phyloP scores from a whole-genome alignment of 2,329 filamentous ascomycete genomes.

The Ophiostoma sp. region DNA sequence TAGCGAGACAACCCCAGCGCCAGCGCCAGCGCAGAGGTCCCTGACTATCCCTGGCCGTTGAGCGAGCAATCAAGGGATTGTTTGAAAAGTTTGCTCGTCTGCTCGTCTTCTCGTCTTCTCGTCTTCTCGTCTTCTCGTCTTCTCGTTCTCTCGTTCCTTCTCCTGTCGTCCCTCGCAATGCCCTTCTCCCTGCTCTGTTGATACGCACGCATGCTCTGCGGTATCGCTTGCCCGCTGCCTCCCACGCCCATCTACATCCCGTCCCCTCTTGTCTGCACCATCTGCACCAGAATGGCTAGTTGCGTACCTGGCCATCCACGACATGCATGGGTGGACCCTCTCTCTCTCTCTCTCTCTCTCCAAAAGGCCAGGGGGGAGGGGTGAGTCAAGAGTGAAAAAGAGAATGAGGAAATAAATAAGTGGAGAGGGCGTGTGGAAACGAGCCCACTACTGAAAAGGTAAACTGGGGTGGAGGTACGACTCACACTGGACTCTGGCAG shows the following conservation, averaged over 20 bases:
- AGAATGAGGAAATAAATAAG: constrained; percentile 14
- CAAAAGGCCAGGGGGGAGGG: neutral
- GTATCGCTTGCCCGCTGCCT: neutral
- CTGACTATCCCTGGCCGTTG: constrained; percentile 3
- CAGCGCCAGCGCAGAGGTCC: neutral
- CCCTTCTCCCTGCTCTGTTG: too few relatives aligned
- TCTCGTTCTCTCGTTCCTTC: too few relatives aligned
- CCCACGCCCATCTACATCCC: neutral
- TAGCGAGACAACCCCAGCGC: neutral
- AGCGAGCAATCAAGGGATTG: neutral
- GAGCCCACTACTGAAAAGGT: neutral
- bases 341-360: neutral
- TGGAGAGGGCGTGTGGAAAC: constrained; percentile 14
- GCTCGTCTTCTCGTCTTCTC: neutral
- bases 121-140: too few relatives aligned
- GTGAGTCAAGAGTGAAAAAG: constrained; percentile 6
- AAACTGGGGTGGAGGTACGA: neutral
- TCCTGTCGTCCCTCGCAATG: too few relatives aligned
- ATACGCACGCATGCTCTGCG: neutral
- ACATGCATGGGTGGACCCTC: constrained; percentile 21
- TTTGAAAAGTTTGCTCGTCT: neutral
- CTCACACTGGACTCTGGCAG: neutral
- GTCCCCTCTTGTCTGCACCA: neutral
- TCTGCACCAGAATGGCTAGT: neutral
- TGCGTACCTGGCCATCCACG: constrained; percentile 24